Evolutionary conservation across 2,329 filamentous ascomycete species (phyloP).

Genomic region (Fusarium neocosmosporiellum): DNA sequence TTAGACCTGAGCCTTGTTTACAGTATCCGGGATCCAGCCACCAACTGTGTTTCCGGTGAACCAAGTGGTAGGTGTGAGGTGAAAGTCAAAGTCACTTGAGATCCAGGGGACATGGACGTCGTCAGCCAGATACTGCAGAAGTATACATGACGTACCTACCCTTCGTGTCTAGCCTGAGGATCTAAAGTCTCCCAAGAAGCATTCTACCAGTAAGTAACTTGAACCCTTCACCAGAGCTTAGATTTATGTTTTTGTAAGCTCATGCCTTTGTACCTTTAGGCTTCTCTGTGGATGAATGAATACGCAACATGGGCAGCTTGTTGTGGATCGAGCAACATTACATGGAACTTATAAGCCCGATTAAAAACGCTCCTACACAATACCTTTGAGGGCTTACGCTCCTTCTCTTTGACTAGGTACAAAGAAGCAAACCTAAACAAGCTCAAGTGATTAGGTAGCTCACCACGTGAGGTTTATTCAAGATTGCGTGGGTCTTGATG

Average conservation of each 20-base stretch:
- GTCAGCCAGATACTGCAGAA: not conserved
- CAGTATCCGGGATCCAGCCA: not conserved
- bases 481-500: not conserved
- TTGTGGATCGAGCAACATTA: not conserved
- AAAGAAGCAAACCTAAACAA: not conserved
- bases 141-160: not conserved
- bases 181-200: not conserved
- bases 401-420: not conserved
- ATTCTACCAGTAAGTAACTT: not conserved
- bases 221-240: not conserved
- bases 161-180: not conserved
- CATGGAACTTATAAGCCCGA: not conserved
- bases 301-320: not conserved
- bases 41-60: not conserved
- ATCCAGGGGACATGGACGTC: not conserved
- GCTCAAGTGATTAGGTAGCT: not conserved
- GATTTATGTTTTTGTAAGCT: not conserved
- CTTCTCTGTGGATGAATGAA: not conserved
- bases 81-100: not conserved
- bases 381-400: not conserved
- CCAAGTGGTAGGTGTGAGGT: not conserved
- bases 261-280: not conserved
- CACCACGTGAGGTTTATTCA: not conserved
- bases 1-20: not conserved
- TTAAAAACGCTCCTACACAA: not conserved